Evolutionary conservation across 345 rosid genomes (phyloP), one percentile per base, ranked within the genome.

Genomic region (Eutrema heterophyllum): DNA sequence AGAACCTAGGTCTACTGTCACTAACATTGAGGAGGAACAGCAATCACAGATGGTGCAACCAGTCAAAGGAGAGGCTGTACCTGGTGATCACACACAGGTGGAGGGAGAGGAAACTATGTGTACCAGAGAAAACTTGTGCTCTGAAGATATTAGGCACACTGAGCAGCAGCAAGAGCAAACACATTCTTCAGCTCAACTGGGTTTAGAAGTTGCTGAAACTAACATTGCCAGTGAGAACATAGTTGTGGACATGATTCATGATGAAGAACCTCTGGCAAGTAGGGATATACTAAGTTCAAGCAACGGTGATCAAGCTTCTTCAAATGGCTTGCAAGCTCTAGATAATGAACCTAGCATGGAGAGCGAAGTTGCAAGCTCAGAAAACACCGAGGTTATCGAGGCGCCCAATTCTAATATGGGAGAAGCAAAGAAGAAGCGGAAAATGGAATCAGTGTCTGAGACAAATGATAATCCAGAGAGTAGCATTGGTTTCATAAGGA

Each of bases 401-500:
- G 48, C 9, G 0, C 57, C 51, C 43, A 61, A 44, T 8, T 24
- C 57, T 43, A 11, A 49, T 11, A 40, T 41, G 29, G 49, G 62
- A 26, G 56, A 73, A 67, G 83, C 80, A 73, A 79, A 80, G 71
- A 84, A 83, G 76, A 90, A 86, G 77, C 83, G 85, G 75, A 87
- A 67, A 75, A 80, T 78, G 64, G 86, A 84, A 75, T 36, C 70
- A 71, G 94, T 84, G 74, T 64, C 56, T 72, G 64, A 70, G 70
- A 63, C 77, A 6, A 84, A 83, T 53, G 76, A 74, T 67, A 74
- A 80, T 52, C 41, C 57, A 18, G 56, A 54, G 56, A 35, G 63
- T 69, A 56, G 70, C 66, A 6, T 41, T 50, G 85, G 83, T 77
- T 96, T 90, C 71, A 88, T 90, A 43, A 87, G 83, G 85, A 80